A percentile compares a stretch with the other conserved stretches of the same genome.
These are phyloP conservation scores for Cucurbita maxima DNA, from an alignment of 306 rosid genomes.

Conservation along the genomic window DNA sequence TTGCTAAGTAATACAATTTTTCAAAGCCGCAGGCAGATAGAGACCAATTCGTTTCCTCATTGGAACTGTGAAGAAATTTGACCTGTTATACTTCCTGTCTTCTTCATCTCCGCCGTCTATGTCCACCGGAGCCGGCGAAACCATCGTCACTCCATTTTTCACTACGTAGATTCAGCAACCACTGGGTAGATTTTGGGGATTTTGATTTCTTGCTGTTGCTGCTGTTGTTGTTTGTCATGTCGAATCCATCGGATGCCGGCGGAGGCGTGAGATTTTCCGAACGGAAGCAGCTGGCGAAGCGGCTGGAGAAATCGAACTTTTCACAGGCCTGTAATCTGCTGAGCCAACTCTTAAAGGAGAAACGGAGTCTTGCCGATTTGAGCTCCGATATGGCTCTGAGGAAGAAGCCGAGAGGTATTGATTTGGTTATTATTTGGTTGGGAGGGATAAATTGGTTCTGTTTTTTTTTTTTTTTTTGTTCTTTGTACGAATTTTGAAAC, in stretches of 20 bases:
- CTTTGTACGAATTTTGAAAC: background rate
- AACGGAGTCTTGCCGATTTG: constrained; percentile 15
- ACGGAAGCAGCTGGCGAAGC: constrained; percentile 14
- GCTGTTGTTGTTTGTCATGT: background rate
- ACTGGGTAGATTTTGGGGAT: background rate
- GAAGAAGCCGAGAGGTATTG: constrained; percentile 1
- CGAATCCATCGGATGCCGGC: constrained; percentile 3
- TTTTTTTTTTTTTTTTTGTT: background rate
- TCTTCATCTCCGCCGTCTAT: background rate
- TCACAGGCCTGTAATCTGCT: constrained; percentile 53
- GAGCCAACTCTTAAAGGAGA: constrained; percentile 65
- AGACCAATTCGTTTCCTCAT: background rate
- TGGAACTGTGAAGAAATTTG: background rate
- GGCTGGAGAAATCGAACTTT: constrained; percentile 49
- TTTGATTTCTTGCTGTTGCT: background rate
- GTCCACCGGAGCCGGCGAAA: background rate
- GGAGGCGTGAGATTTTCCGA: background rate
- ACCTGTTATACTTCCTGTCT: background rate
- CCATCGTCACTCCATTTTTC: background rate
- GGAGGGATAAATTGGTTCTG: background rate
- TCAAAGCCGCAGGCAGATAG: background rate
- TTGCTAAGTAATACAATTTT: background rate
- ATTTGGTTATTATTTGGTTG: background rate
- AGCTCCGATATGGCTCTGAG: background rate
- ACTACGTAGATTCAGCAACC: background rate